A percentile compares a stretch with the other conserved stretches of the same genome.
Evolutionary conservation across 139 green algal genomes (phyloP).

Genomic region (Closterium sp.): DNA sequence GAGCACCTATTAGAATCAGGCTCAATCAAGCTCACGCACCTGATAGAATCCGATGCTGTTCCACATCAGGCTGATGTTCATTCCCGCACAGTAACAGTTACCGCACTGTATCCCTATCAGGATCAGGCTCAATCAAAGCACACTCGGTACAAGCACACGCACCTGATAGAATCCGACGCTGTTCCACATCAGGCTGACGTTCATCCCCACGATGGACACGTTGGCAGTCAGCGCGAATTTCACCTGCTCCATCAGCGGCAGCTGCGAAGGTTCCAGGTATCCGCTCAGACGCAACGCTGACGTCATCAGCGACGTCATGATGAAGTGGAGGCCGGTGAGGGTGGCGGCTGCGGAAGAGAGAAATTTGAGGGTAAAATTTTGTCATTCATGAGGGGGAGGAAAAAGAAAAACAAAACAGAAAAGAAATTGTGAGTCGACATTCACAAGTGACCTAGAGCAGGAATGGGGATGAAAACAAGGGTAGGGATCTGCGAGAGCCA

Average conservation of each 20-base stretch:
- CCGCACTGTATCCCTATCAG: neutral
- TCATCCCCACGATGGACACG: conserved; percentile 50
- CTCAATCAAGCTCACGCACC: neutral
- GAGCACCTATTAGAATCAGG: neutral
- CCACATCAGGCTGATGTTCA: conserved; percentile 48
- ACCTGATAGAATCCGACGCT: conserved; percentile 51
- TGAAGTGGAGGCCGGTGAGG: conserved; percentile 45
- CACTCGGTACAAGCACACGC: neutral
- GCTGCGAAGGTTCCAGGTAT: conserved; percentile 26
- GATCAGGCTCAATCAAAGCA: neutral
- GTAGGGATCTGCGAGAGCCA: neutral
- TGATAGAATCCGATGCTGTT: conserved; percentile 48
- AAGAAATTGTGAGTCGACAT: neutral
- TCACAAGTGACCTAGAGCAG: neutral
- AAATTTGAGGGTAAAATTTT: too few relatives aligned
- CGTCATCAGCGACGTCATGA: conserved; percentile 46
- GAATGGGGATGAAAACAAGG: neutral
- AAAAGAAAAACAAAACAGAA: too few relatives aligned
- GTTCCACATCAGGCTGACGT: conserved; percentile 52
- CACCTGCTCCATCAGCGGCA: conserved; percentile 38
- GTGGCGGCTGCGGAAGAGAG: conserved; percentile 35
- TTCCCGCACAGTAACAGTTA: conserved; percentile 28
- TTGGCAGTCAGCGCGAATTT: conserved; percentile 43
- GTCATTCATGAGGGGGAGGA: too few relatives aligned
- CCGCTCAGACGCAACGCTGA: conserved; percentile 10